These are phyloP conservation scores for Trametes sp. DNA, from an alignment of 1,284 basidiomycete species.

Conservation along the genomic window DNA sequence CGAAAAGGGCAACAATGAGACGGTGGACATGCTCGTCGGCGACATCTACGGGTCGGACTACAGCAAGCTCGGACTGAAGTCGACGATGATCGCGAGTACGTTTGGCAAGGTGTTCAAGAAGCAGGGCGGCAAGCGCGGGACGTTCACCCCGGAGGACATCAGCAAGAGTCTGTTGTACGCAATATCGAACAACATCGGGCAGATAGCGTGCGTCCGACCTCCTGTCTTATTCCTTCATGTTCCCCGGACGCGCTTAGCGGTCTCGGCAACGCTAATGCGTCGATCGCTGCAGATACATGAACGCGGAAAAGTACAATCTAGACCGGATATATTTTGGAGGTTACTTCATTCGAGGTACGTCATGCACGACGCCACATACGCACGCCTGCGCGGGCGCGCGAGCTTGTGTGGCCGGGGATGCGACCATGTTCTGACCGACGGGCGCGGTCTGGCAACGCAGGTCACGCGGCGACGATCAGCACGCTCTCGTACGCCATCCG, in stretches of 20 bases:
- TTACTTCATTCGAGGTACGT: conserved; percentile 95
- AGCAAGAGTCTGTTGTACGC: conserved; percentile 95
- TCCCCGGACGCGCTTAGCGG: not conserved
- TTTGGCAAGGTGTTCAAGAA: conserved; percentile 99
- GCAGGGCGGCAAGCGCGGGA: conserved; percentile 78
- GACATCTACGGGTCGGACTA: conserved; percentile 99
- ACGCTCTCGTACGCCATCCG: conserved; percentile 99
- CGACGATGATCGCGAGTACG: conserved; percentile 96
- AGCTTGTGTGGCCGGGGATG: not conserved
- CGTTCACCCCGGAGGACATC: conserved; percentile 93
- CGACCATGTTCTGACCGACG: not conserved
- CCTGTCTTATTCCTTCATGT: not conserved
- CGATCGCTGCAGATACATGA: conserved; percentile 85
- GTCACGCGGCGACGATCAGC: conserved; percentile 96
- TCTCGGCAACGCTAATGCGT: not conserved
- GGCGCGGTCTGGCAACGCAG: conserved; percentile 48
- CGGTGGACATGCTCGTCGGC: conserved; percentile 98
- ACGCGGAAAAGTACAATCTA: conserved; percentile 97
- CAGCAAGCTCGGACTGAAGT: conserved; percentile 93
- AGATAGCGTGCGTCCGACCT: conserved; percentile 89
- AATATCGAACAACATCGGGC: conserved; percentile 98
- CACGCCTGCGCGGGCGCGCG: not conserved
- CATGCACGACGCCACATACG: conserved; percentile 22
- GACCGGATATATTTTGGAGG: conserved; percentile 99
- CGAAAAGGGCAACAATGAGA: conserved; percentile 92